These are phyloP conservation scores for Prunus salicina DNA, from an alignment of 306 rosid genomes.

Conservation along the genomic window DNA sequence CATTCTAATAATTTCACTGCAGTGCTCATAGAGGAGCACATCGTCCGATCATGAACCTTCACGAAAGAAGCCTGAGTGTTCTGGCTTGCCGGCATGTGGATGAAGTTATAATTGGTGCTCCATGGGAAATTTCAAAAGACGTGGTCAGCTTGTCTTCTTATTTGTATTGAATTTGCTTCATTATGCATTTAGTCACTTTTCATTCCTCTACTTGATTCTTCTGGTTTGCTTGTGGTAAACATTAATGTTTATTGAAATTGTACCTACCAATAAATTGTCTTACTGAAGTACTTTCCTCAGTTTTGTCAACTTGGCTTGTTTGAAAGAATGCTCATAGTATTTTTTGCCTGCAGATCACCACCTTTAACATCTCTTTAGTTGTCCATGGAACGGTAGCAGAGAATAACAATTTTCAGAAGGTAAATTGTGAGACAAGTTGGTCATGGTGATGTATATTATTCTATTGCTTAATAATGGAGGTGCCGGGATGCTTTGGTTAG, in stretches of 20 bases:
- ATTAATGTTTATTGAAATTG: not conserved
- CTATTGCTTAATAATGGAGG: not conserved
- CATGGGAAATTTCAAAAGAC: conserved; percentile 87
- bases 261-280: not conserved
- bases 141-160: conserved; percentile 52
- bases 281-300: not conserved
- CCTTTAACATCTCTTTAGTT: conserved; percentile 85
- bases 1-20: conserved; percentile 21
- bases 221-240: not conserved
- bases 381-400: conserved; percentile 92
- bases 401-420: conserved; percentile 82
- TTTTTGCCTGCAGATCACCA: conserved; percentile 60
- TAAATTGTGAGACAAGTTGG: conserved; percentile 26
- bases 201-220: conserved; percentile 15
- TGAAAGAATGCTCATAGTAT: conserved; percentile 10
- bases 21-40: conserved; percentile 88
- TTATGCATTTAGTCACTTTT: conserved; percentile 1
- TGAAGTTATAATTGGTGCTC: conserved; percentile 98
- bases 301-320: not conserved
- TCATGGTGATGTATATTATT: not conserved
- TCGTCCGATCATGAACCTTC: conserved; percentile 97
- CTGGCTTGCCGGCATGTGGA: conserved; percentile 97
- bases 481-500: conserved; percentile 12
- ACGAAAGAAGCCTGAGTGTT: conserved; percentile 95
- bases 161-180: conserved; percentile 10